Conservation (phyloP, 176 grass and related monocot genomes). For the Triticum monococcum region DNA sequence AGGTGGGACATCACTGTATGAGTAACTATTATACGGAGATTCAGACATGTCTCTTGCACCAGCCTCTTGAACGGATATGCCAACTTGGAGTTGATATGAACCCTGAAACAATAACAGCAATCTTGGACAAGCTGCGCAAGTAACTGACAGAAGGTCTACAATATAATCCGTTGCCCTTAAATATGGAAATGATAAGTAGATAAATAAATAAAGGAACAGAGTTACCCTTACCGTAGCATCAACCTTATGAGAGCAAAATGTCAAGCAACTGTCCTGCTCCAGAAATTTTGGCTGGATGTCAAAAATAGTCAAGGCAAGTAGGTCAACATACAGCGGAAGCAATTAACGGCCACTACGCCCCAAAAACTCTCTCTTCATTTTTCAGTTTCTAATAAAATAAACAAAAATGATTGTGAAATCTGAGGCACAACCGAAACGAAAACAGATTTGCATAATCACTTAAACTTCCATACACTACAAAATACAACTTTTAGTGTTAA, state of each 20-base stretch:
- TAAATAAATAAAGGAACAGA: slow-evolving; percentile 1
- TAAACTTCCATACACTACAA: background rate
- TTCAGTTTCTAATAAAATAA: background rate
- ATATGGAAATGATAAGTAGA: background rate
- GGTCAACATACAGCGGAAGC: background rate
- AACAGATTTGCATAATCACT: slow-evolving; percentile 3
- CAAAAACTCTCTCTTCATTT: background rate
- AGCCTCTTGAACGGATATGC: slow-evolving; percentile 74
- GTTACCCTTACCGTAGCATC: slow-evolving; percentile 61
- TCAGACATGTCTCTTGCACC: slow-evolving; percentile 59
- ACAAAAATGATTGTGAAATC: background rate
- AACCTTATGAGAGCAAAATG: slow-evolving; percentile 72
- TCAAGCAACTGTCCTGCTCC: slow-evolving; percentile 71
- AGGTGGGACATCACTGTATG: slow-evolving; percentile 70
- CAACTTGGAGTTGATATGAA: slow-evolving; percentile 81
- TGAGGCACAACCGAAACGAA: slow-evolving; percentile 20
- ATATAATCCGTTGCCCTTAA: slow-evolving; percentile 16
- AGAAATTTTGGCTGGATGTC: slow-evolving; percentile 66
- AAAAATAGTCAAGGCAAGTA: slow-evolving; percentile 23
- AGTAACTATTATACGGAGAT: slow-evolving; percentile 77
- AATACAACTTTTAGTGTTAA: background rate
- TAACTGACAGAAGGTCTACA: background rate
- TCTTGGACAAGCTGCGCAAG: slow-evolving; percentile 6
- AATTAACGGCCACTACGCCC: background rate
- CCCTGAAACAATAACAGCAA: slow-evolving; percentile 53